phyloP scores from a whole-genome alignment of 2,329 filamentous ascomycete species.

The Colletotrichum destructivum region DNA sequence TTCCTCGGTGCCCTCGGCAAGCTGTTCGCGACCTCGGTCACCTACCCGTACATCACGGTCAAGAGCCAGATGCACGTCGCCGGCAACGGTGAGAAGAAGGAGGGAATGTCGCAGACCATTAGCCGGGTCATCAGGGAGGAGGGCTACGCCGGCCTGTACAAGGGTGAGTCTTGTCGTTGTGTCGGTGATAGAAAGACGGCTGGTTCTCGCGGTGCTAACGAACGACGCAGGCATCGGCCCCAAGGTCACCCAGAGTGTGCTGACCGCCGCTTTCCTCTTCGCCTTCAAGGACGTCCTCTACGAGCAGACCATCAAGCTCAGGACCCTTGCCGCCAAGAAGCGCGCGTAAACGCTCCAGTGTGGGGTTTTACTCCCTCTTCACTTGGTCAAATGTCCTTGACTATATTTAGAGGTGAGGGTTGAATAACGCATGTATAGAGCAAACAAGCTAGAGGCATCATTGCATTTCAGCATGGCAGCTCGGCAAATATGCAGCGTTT shows the following conservation, averaged over 20 bases:
- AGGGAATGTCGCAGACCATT: slow-evolving; percentile 85
- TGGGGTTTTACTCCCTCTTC: slow-evolving; percentile 34
- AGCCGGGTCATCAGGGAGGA: slow-evolving; percentile 87
- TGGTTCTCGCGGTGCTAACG: slow-evolving; percentile 38
- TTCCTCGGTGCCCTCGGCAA: slow-evolving; percentile 94
- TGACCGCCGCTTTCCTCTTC: slow-evolving; percentile 96
- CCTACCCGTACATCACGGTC: slow-evolving; percentile 98
- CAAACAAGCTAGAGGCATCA: slow-evolving; percentile 32
- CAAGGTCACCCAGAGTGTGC: slow-evolving; percentile 96
- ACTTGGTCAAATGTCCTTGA: slow-evolving; percentile 42
- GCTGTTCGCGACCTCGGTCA: slow-evolving; percentile 92
- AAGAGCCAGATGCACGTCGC: slow-evolving; percentile 99
- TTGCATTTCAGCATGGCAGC: slow-evolving; percentile 14
- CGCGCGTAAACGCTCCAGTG: slow-evolving; percentile 38
- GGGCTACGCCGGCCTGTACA: slow-evolving; percentile 93
- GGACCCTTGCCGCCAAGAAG: slow-evolving; percentile 62
- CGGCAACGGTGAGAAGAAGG: slow-evolving; percentile 79
- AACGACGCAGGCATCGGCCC: slow-evolving; percentile 82
- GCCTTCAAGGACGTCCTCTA: slow-evolving; percentile 98
- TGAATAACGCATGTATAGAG: slow-evolving; percentile 28
- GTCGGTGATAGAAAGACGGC: neutral
- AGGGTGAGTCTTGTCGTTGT: slow-evolving; percentile 64
- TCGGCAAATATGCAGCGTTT: slow-evolving; percentile 24
- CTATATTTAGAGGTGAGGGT: slow-evolving; percentile 11
- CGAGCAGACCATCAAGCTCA: slow-evolving; percentile 80